Evolutionary conservation across 495 filamentous ascomycete genomes (phyloP).

Genomic region (Xylaria grammica): DNA sequence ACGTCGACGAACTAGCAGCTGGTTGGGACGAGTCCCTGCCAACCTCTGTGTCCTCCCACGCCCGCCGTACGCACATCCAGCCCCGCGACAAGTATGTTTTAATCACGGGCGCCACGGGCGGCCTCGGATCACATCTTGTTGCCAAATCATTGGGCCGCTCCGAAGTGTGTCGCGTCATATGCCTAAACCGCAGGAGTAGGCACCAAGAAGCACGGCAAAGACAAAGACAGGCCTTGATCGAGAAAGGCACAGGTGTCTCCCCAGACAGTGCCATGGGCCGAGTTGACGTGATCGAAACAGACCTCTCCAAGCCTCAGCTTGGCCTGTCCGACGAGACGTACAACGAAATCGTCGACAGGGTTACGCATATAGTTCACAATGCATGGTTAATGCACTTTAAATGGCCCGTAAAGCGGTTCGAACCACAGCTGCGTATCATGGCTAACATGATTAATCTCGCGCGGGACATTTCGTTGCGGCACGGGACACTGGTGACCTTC

Average conservation of each 20-base stretch:
- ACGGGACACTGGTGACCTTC: slow-evolving; percentile 13
- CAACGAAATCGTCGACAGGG: slow-evolving; percentile 34
- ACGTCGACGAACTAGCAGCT: too few species aligned
- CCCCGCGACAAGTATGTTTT: too few species aligned
- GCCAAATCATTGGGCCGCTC: slow-evolving; percentile 37
- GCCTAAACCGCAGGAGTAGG: slow-evolving; percentile 48
- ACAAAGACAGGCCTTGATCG: slow-evolving; percentile 42
- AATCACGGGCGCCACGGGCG: slow-evolving; percentile 55
- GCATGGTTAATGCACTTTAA: slow-evolving; percentile 55
- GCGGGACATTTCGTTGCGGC: slow-evolving; percentile 27
- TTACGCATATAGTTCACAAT: slow-evolving; percentile 62
- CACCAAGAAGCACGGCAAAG: slow-evolving; percentile 1
- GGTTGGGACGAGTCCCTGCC: too few species aligned
- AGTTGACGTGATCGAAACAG: slow-evolving; percentile 49
- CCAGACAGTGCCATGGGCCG: slow-evolving; percentile 39
- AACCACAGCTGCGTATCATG: slow-evolving; percentile 51
- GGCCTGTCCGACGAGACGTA: slow-evolving; percentile 51
- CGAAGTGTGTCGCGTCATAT: slow-evolving; percentile 45
- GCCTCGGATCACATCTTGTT: slow-evolving; percentile 49
- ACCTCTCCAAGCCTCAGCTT: slow-evolving; percentile 48
- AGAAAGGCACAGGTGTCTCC: slow-evolving; percentile 35
- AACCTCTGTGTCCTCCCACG: slow-evolving; percentile 22
- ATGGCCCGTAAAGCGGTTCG: slow-evolving; percentile 44
- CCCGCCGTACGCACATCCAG: too few species aligned
- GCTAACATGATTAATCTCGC: slow-evolving; percentile 49